Evolutionary conservation across 768 basidiomycete genomes (phyloP).

Genomic region (Omphalotus guepiniiformis): DNA sequence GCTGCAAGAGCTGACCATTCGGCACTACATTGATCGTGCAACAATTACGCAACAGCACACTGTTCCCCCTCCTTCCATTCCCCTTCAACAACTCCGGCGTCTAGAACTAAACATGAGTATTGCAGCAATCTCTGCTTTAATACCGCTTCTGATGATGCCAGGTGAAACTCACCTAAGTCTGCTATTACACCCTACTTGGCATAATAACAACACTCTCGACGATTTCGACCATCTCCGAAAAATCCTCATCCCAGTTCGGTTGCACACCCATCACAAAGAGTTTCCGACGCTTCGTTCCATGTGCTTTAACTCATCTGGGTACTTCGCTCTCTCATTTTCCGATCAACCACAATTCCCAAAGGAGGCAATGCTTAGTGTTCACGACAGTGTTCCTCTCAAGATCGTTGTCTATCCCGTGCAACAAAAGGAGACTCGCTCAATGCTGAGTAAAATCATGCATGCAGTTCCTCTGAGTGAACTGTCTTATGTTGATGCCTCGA

Average conservation of each 20-base stretch:
- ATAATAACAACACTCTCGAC: too few relatives aligned
- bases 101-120: background rate
- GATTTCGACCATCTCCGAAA: background rate
- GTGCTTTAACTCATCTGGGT: background rate
- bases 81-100: background rate
- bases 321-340: background rate
- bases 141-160: background rate
- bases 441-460: background rate
- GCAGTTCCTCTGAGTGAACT: slow-evolving; percentile 1
- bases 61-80: background rate
- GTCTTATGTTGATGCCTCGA: background rate
- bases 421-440: background rate
- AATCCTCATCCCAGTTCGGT: background rate
- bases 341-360: background rate
- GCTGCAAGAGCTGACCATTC: background rate
- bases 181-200: too few relatives aligned
- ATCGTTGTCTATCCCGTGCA: background rate
- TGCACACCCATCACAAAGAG: background rate
- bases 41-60: background rate
- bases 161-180: background rate
- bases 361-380: background rate
- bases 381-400: too few relatives aligned
- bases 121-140: background rate
- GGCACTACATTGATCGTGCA: background rate
- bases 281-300: background rate